A percentile compares a stretch with the other conserved stretches of the same genome.
phyloP scores from a whole-genome alignment of 441 rosid genomes.

The Gossypium davidsonii region DNA sequence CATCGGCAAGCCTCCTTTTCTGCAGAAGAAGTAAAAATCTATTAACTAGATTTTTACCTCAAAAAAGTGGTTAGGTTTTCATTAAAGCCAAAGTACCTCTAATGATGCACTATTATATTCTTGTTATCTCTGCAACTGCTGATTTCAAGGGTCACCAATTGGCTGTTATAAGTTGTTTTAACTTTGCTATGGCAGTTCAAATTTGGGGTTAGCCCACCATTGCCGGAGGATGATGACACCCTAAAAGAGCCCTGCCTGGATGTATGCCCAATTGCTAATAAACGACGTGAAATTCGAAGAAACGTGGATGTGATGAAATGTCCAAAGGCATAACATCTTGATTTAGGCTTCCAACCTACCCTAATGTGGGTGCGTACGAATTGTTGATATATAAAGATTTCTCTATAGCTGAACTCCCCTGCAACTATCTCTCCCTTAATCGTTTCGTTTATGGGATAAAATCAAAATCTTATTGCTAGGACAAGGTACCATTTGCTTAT shows the following conservation, averaged over 20 bases:
- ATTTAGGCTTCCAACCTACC: background rate
- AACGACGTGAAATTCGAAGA: slow-evolving; percentile 24
- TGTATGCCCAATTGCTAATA: slow-evolving; percentile 53
- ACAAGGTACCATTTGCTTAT: too few relatives aligned
- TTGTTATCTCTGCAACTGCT: background rate
- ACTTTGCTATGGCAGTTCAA: slow-evolving; percentile 50
- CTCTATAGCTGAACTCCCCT: too few relatives aligned
- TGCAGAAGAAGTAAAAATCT: background rate
- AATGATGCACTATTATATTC: background rate
- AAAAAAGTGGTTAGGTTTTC: background rate
- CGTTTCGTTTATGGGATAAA: too few relatives aligned
- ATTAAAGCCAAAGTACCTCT: background rate
- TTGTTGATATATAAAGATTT: background rate
- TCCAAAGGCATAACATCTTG: slow-evolving; percentile 42
- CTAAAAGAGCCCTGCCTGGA: slow-evolving; percentile 55
- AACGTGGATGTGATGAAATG: slow-evolving; percentile 29
- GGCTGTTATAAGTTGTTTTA: background rate
- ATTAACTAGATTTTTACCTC: background rate
- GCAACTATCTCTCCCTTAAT: too few relatives aligned
- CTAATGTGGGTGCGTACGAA: background rate
- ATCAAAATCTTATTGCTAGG: too few relatives aligned
- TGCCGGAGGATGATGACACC: slow-evolving; percentile 42
- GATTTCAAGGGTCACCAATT: background rate
- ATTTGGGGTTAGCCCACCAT: slow-evolving; percentile 69
- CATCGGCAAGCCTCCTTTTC: background rate